phyloP scores from a whole-genome alignment of 208 protist genomes.

The Crithidia thermophila region DNA sequence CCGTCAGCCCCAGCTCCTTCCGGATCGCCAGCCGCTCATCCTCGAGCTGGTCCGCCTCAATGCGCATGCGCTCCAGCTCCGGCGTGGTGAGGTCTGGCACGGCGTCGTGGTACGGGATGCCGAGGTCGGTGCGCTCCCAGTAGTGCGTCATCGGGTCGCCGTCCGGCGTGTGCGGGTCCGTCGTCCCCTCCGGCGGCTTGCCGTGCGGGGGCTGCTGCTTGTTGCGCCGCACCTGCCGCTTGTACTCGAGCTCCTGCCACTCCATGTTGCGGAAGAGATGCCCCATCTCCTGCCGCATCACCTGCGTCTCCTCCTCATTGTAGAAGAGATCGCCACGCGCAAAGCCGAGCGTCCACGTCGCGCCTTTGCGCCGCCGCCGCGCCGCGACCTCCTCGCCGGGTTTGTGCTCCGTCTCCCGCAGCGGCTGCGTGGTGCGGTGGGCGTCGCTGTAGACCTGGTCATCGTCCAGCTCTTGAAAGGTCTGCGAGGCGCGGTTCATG shows the following conservation, averaged over 20 bases:
- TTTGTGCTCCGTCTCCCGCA: conserved; percentile 68
- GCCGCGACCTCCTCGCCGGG: conserved; percentile 69
- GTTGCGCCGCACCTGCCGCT: conserved; percentile 86
- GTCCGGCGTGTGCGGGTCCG: conserved; percentile 71
- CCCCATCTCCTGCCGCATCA: conserved; percentile 87
- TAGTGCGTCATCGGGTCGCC: conserved; percentile 85
- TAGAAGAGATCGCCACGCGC: conserved; percentile 90
- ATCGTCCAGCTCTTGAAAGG: conserved; percentile 88
- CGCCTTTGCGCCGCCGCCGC: conserved; percentile 56
- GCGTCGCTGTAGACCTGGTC: conserved; percentile 86
- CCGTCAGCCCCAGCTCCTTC: conserved; percentile 84
- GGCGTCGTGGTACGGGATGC: conserved; percentile 88
- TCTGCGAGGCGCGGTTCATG: conserved; percentile 80
- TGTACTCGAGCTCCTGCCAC: conserved; percentile 92
- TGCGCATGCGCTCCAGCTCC: conserved; percentile 79
- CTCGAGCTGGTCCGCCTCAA: conserved; percentile 83
- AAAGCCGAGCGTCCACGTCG: conserved; percentile 89
- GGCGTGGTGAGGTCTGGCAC: conserved; percentile 87
- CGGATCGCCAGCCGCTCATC: conserved; percentile 83
- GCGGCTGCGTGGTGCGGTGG: conserved; percentile 66
- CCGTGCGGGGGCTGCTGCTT: conserved; percentile 80
- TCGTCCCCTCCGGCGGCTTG: conserved; percentile 78
- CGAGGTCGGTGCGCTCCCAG: conserved; percentile 89
- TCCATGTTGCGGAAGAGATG: conserved; percentile 90
- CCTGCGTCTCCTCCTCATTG: conserved; percentile 90